Conservation (phyloP, 2,329 filamentous ascomycete genomes). For the Hypoxylon sp. region DNA sequence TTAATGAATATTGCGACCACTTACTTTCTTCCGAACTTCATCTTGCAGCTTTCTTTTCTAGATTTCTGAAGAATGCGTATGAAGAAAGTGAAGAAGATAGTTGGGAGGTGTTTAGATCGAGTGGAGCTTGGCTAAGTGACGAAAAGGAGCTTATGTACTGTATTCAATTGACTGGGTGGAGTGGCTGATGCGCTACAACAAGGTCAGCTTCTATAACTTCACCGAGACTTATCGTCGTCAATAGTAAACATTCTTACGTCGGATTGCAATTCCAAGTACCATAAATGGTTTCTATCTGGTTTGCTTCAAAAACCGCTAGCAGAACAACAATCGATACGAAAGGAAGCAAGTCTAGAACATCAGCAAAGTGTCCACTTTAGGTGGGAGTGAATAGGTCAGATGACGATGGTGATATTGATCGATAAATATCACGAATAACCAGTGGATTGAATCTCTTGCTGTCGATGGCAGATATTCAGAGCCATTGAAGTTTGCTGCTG, state of each 20-base stretch:
- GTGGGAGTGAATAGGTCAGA: not conserved
- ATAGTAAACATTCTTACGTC: constrained; percentile 9
- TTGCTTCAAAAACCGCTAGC: not conserved
- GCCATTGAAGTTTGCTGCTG: constrained; percentile 38
- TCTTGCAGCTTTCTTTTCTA: constrained; percentile 44
- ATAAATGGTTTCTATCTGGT: not conserved
- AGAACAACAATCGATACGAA: constrained; percentile 2
- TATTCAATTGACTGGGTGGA: not conserved
- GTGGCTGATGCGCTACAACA: constrained; percentile 5
- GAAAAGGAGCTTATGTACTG: not conserved
- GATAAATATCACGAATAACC: constrained; percentile 29
- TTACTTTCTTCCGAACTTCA: constrained; percentile 73
- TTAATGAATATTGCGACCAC: constrained; percentile 42
- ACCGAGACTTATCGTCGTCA: not conserved
- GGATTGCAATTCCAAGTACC: not conserved
- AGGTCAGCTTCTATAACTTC: constrained; percentile 9
- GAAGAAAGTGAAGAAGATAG: constrained; percentile 4
- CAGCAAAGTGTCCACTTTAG: constrained; percentile 7
- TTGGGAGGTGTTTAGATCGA: constrained; percentile 4
- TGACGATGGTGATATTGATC: constrained; percentile 18
- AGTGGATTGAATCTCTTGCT: constrained; percentile 32
- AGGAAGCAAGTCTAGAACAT: constrained; percentile 10
- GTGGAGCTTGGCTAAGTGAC: constrained; percentile 2
- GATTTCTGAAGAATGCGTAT: constrained; percentile 2
- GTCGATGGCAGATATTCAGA: constrained; percentile 24